Evolutionary conservation across 805 yeast genomes (phyloP), one percentile per base, ranked within the genome.

Genomic region (Saccharomycopsis amapae): DNA sequence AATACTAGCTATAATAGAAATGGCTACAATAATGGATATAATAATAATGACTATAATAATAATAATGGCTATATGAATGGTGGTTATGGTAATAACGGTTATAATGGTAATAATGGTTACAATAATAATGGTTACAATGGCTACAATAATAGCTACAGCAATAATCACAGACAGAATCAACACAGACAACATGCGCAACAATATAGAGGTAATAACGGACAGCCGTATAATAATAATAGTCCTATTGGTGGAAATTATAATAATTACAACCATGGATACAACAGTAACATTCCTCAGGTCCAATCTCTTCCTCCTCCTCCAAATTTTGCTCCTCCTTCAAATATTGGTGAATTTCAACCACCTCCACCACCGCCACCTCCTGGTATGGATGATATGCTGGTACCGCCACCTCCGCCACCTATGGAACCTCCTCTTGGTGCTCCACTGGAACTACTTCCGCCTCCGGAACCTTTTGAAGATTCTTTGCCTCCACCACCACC

Each of bases 61-160:
- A n/a, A n/a, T n/a, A n/a, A n/a, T n/a, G n/a, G n/a, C n/a, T n/a
- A n/a, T n/a, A n/a, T n/a, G n/a, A n/a, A 26, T 26, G 12, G 7
- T 26, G 30, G 30, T 26, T 9, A 26, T 26, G 30, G 30, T 26
- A 26, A 26, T 26, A 12, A 26, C 7, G 12, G 12, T 26, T 26
- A 26, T 26, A 12, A 7, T 9, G 12, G 12, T 26, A 26, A 9
- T 26, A 26, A 26, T 26, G 12, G 10, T 26, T 12, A 26, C 30
- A 26, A 26, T n/a, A 31, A 76, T 71, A 59, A 62, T 44, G 77
- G 70, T 42, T 58, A 73, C 43, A 65, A 65, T 43, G 69, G 47
- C 15, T 28, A 46, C 23, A 24, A 44, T 17, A 35, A 44, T 17
- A 18, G 38, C 24, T 19, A 42, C 35, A 30, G 33, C 17, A 42